Percentiles rank a stretch among this genome's conserved stretches.
Evolutionary conservation across 441 rosid genomes (phyloP).

Genomic region (Aleurites moluccanus): DNA sequence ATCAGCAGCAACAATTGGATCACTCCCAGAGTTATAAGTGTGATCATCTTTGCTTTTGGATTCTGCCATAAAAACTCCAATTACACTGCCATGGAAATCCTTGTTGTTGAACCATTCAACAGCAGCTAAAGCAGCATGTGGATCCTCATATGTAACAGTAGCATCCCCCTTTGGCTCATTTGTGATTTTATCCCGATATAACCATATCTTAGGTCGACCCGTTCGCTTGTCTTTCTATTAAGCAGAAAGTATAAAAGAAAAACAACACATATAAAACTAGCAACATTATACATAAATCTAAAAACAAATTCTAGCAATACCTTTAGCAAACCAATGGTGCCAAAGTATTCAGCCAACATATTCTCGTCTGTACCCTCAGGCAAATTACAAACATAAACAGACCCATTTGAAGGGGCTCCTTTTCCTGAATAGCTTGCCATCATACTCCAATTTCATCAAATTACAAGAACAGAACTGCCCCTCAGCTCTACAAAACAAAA

Average conservation of each 20-base stretch:
- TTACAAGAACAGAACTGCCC: background rate
- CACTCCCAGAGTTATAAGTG: constrained; percentile 29
- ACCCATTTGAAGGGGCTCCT: constrained; percentile 65
- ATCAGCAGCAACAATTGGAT: constrained; percentile 39
- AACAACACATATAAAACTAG: background rate
- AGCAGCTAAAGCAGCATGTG: constrained; percentile 93
- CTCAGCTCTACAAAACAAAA: background rate
- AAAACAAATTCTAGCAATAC: constrained; percentile 28
- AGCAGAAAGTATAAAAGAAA: background rate
- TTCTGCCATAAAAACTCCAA: constrained; percentile 84
- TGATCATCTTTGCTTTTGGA: constrained; percentile 58
- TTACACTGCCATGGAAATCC: constrained; percentile 81
- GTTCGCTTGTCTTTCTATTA: constrained; percentile 87
- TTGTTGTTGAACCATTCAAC: constrained; percentile 97
- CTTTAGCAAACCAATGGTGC: constrained; percentile 93
- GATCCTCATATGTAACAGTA: constrained; percentile 94
- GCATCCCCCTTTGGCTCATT: constrained; percentile 98
- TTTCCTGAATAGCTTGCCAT: constrained; percentile 69
- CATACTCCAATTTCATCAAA: constrained; percentile 51
- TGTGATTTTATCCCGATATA: constrained; percentile 81
- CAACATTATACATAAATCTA: background rate
- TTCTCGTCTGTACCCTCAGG: constrained; percentile 82
- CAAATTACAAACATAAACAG: constrained; percentile 81
- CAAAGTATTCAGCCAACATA: constrained; percentile 90
- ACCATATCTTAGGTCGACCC: constrained; percentile 89